A percentile compares a stretch with the other conserved stretches of the same genome.
phyloP scores from a whole-genome alignment of 148 eudicot species.

The Chenopodium quinoa region DNA sequence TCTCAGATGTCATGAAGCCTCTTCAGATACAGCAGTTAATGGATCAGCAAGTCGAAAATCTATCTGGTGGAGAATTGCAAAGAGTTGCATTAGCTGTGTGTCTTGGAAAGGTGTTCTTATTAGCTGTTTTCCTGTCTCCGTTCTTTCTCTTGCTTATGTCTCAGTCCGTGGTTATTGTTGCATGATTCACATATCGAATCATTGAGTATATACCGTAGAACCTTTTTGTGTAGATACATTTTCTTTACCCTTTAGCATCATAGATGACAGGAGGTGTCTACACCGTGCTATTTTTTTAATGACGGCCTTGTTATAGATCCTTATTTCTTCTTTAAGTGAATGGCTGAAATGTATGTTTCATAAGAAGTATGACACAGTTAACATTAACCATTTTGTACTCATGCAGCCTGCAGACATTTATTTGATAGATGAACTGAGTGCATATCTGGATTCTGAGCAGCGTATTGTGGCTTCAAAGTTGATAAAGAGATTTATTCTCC shows the following conservation, averaged over 20 bases:
- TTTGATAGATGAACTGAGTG: constrained; percentile 94
- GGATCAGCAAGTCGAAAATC: not conserved
- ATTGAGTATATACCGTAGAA: not conserved
- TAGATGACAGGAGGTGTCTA: not conserved
- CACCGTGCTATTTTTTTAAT: not conserved
- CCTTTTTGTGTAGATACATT: not conserved
- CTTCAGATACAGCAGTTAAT: not conserved
- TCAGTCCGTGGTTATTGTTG: not conserved
- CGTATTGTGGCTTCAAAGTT: constrained; percentile 95
- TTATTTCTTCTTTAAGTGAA: not conserved
- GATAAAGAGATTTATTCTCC: constrained; percentile 86
- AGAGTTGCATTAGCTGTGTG: constrained; percentile 83
- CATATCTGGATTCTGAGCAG: constrained; percentile 96
- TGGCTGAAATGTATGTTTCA: not conserved
- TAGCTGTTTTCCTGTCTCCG: not conserved
- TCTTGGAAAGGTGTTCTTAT: constrained; percentile 66
- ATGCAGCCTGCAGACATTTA: constrained; percentile 92
- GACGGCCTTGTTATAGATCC: not conserved
- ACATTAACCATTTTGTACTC: not conserved
- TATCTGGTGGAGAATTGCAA: constrained; percentile 94
- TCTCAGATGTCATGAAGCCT: constrained; percentile 51
- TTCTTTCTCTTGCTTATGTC: not conserved
- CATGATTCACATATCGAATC: not conserved
- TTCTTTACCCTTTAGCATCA: not conserved
- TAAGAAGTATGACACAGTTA: not conserved